These are phyloP conservation scores for Mycena rosella DNA, from an alignment of 768 basidiomycete genomes.

Conservation along the genomic window DNA sequence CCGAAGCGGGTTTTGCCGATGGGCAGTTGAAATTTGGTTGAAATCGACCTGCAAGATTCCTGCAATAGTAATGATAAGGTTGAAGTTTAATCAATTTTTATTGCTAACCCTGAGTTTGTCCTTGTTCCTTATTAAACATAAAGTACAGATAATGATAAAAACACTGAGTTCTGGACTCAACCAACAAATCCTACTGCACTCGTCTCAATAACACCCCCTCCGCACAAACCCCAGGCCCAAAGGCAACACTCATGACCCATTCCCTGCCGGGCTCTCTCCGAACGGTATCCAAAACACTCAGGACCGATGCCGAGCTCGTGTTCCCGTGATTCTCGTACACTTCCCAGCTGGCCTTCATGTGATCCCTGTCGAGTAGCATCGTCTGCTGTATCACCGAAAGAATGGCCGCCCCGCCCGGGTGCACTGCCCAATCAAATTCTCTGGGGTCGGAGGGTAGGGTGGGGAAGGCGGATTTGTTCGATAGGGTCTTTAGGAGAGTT, in stretches of 20 bases:
- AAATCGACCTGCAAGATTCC: no score
- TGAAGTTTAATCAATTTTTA: no score
- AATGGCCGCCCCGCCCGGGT: constrained; percentile 20
- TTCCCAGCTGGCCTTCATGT: constrained; percentile 27
- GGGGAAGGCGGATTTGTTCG: background rate
- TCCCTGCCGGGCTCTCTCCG: constrained; percentile 19
- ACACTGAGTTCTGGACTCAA: no score
- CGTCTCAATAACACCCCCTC: constrained; percentile 23
- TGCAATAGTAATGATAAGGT: no score
- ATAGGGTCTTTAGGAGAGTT: constrained; percentile 16
- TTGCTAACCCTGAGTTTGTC: no score
- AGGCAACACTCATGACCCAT: constrained; percentile 25
- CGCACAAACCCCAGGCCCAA: constrained; percentile 22
- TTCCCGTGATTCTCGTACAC: constrained; percentile 32
- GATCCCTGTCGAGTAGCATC: constrained; percentile 9
- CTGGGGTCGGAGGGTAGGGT: background rate
- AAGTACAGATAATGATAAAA: no score
- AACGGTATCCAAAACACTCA: constrained; percentile 15
- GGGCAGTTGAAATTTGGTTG: no score
- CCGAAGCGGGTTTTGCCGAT: no score
- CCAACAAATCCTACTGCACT: no score
- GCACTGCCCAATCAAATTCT: constrained; percentile 31
- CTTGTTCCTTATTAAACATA: no score
- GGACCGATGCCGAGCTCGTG: constrained; percentile 23
- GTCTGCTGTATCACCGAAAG: background rate